phyloP scores from a whole-genome alignment of 2,329 filamentous ascomycete species.

The Ophiostoma quercus region DNA sequence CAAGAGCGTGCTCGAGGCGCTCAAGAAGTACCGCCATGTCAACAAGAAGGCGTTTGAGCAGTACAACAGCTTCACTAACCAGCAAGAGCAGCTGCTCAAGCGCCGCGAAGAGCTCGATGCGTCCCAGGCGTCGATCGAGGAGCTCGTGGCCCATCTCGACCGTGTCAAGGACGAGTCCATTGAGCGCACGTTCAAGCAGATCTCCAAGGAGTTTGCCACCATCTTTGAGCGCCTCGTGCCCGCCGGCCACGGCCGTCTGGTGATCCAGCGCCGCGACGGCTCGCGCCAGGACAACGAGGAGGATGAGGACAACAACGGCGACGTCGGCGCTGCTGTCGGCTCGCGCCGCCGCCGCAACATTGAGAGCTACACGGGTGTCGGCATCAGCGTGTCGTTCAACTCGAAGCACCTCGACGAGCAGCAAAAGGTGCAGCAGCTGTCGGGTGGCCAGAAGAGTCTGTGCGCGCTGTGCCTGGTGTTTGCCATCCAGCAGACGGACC shows the following conservation, averaged over 20 bases:
- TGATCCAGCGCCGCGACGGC: slow-evolving; percentile 89
- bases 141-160: slow-evolving; percentile 86
- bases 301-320: slow-evolving; percentile 59
- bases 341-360: slow-evolving; percentile 58
- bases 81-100: slow-evolving; percentile 79
- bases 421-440: slow-evolving; percentile 94
- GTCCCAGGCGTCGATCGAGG: slow-evolving; percentile 81
- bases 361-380: slow-evolving; percentile 93
- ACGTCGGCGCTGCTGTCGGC: slow-evolving; percentile 49
- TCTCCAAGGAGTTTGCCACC: slow-evolving; percentile 83
- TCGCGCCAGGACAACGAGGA: slow-evolving; percentile 60
- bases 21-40: slow-evolving; percentile 96
- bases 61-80: slow-evolving; percentile 92
- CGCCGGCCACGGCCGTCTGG: slow-evolving; percentile 80
- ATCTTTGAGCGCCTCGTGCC: slow-evolving; percentile 96
- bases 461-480: slow-evolving; percentile 97
- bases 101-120: slow-evolving; percentile 82
- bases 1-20: slow-evolving; percentile 82
- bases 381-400: slow-evolving; percentile 97
- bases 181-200: slow-evolving; percentile 96
- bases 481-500: slow-evolving; percentile 96
- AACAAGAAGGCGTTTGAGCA: slow-evolving; percentile 99
- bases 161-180: slow-evolving; percentile 97
- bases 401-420: slow-evolving; percentile 93
- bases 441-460: slow-evolving; percentile 95